These are phyloP conservation scores for Pezicula radicicola DNA, from an alignment of 2,329 filamentous ascomycete genomes.

Conservation along the genomic window DNA sequence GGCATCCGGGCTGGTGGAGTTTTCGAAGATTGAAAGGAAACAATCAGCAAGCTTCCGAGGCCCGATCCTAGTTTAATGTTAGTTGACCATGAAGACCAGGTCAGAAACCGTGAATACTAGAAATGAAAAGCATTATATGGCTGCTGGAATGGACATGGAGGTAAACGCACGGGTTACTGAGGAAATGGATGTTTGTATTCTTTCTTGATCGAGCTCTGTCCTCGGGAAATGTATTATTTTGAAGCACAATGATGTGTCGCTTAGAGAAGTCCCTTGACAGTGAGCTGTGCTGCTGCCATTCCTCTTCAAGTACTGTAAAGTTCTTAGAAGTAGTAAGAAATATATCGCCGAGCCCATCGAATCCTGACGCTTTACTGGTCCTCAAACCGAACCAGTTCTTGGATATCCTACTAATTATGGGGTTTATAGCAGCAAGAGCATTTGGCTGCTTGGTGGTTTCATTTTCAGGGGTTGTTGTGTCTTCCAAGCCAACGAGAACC, in stretches of 20 bases:
- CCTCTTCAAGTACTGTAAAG: slow-evolving; percentile 7
- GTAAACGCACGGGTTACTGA: neutral
- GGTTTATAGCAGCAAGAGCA: slow-evolving; percentile 3
- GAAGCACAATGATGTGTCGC: neutral
- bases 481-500: slow-evolving; percentile 17
- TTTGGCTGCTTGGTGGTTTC: slow-evolving; percentile 3
- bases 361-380: slow-evolving; percentile 6
- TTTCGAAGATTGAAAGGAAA: too few species aligned
- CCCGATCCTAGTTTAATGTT: too few species aligned
- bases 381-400: slow-evolving; percentile 18
- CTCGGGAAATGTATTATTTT: neutral
- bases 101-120: neutral
- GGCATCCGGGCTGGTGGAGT: too few species aligned
- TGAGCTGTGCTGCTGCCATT: slow-evolving; percentile 4
- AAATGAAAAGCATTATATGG: neutral
- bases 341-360: slow-evolving; percentile 1
- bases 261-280: neutral
- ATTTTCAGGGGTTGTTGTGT: slow-evolving; percentile 6
- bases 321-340: slow-evolving; percentile 4
- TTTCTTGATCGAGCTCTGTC: neutral
- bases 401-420: neutral
- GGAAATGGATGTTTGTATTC: neutral
- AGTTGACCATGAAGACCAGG: too few species aligned
- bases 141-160: neutral
- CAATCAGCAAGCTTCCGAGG: too few species aligned